phyloP scores from a whole-genome alignment of 202 grass and related monocot genomes.

The Tripidium arundinaceum region DNA sequence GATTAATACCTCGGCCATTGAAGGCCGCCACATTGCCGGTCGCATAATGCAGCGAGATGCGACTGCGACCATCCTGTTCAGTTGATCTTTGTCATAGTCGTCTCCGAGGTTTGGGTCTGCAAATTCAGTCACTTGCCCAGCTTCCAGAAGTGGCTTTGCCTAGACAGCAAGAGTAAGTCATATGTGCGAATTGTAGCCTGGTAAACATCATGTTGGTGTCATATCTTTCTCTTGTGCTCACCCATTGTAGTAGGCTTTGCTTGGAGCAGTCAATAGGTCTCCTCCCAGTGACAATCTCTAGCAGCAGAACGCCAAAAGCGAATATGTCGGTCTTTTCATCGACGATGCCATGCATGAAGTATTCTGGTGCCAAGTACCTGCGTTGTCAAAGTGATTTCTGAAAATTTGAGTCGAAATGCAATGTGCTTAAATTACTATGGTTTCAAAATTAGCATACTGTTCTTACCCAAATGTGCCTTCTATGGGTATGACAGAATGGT shows the following conservation, averaged over 20 bases:
- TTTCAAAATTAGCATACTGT: background rate
- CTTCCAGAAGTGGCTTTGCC: slow-evolving; percentile 88
- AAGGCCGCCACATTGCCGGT: slow-evolving; percentile 76
- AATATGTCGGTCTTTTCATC: slow-evolving; percentile 90
- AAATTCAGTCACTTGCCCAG: slow-evolving; percentile 67
- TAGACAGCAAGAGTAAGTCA: slow-evolving; percentile 21
- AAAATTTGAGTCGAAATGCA: background rate
- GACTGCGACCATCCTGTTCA: slow-evolving; percentile 57
- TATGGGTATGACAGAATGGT: slow-evolving; percentile 89
- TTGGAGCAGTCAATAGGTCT: slow-evolving; percentile 89
- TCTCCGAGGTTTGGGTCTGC: slow-evolving; percentile 59
- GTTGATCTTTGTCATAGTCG: slow-evolving; percentile 65
- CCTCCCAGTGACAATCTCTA: slow-evolving; percentile 77
- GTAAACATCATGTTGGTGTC: too few species aligned
- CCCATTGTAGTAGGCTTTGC: slow-evolving; percentile 75
- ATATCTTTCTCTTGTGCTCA: slow-evolving; percentile 28
- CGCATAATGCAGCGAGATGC: slow-evolving; percentile 73
- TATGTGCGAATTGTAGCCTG: background rate
- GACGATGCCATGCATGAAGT: slow-evolving; percentile 92
- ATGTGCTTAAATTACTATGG: background rate
- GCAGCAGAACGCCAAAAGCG: slow-evolving; percentile 73
- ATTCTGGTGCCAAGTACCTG: slow-evolving; percentile 94
- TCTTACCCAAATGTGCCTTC: slow-evolving; percentile 93
- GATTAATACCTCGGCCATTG: slow-evolving; percentile 62
- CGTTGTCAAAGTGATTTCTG: background rate